phyloP scores from a whole-genome alignment of 2,329 filamentous ascomycete genomes.

The Teratosphaeria nubilosa region DNA sequence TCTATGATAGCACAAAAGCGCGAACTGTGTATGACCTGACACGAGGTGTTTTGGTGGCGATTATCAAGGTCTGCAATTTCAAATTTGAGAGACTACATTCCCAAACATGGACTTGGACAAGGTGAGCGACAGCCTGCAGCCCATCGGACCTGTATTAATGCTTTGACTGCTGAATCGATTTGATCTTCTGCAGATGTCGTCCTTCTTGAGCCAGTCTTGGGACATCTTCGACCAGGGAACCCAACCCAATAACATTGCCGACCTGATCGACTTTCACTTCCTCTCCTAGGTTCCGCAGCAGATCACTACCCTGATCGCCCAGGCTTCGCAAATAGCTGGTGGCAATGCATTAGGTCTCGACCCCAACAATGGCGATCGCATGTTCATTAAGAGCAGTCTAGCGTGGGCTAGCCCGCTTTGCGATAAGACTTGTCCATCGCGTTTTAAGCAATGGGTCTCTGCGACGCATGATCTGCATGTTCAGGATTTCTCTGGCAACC shows the following conservation, averaged over 20 bases:
- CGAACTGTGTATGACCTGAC: constrained; percentile 4
- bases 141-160: too few relatives aligned
- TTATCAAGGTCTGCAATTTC: constrained; percentile 25
- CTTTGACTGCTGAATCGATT: too few relatives aligned
- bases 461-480: background rate
- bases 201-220: background rate
- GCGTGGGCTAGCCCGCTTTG: constrained; percentile 11
- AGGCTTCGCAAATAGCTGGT: constrained; percentile 8
- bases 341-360: constrained; percentile 11
- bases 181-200: too few relatives aligned
- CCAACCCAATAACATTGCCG: background rate
- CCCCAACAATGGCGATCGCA: constrained; percentile 9
- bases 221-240: background rate
- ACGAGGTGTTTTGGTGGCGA: constrained; percentile 6
- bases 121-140: too few relatives aligned
- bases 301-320: constrained; percentile 7
- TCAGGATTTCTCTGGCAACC: background rate
- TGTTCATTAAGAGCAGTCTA: constrained; percentile 14
- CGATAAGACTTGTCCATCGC: constrained; percentile 8
- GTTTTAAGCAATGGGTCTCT: constrained; percentile 6
- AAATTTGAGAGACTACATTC: constrained; percentile 30
- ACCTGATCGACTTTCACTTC: constrained; percentile 5
- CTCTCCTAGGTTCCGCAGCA: constrained; percentile 12
- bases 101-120: constrained; percentile 17
- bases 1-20: constrained; percentile 4